phyloP scores from a whole-genome alignment of 495 filamentous ascomycete species.

The Apiosordaria backusii region DNA sequence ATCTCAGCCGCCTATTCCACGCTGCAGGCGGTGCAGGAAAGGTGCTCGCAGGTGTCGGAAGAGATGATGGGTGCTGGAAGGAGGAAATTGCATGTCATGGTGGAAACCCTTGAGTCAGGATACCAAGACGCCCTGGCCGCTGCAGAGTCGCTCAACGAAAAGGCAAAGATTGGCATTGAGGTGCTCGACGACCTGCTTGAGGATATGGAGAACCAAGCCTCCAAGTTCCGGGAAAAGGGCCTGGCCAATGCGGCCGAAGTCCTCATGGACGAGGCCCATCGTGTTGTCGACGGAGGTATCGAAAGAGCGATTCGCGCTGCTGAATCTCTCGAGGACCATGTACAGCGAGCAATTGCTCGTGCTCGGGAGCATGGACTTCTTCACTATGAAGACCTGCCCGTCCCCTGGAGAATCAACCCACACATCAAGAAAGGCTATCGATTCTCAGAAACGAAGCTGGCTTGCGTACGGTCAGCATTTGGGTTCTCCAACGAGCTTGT shows the following conservation, averaged over 20 bases:
- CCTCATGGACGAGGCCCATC: conserved; percentile 66
- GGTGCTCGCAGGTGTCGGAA: conserved; percentile 87
- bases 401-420: conserved; percentile 92
- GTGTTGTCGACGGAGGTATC: conserved; percentile 78
- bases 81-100: conserved; percentile 77
- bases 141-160: conserved; percentile 84
- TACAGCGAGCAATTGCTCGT: conserved; percentile 73
- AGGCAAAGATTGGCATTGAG: conserved; percentile 80
- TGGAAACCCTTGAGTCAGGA: conserved; percentile 87
- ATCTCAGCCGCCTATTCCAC: conserved; percentile 79
- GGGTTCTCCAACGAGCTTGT: conserved; percentile 84
- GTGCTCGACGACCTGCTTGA: conserved; percentile 77
- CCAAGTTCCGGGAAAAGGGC: conserved; percentile 55
- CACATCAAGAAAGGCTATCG: conserved; percentile 90
- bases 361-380: conserved; percentile 82
- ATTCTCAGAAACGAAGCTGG: conserved; percentile 82
- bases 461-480: conserved; percentile 80
- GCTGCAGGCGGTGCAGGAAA: conserved; percentile 78
- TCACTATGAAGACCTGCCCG: conserved; percentile 81
- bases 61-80: conserved; percentile 85
- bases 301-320: conserved; percentile 73
- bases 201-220: conserved; percentile 80
- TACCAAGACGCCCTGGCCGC: conserved; percentile 86
- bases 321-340: conserved; percentile 69
- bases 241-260: conserved; percentile 66